Evolutionary conservation across 2,329 filamentous ascomycete species (phyloP).

Genomic region (Aspergillus sp.): DNA sequence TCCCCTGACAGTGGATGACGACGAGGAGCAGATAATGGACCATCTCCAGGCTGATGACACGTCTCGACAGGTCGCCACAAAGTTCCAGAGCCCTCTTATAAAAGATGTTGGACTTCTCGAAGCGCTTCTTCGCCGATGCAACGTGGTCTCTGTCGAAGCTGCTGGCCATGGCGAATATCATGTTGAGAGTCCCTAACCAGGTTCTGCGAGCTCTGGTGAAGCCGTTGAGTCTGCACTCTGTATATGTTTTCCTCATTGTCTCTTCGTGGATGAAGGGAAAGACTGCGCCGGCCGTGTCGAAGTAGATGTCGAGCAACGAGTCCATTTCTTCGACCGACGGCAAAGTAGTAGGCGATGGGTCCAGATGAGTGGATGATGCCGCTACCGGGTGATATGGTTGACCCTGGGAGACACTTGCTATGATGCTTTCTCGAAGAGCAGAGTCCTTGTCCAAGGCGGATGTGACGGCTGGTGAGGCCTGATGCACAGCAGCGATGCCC

Average conservation of each 20-base stretch:
- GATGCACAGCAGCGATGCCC: neutral
- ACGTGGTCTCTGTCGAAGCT: neutral
- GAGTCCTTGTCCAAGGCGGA: neutral
- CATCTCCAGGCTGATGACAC: conserved; percentile 4
- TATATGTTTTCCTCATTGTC: conserved; percentile 4
- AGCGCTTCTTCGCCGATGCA: neutral
- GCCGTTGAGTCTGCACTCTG: neutral
- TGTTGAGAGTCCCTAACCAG: neutral
- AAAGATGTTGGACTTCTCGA: neutral
- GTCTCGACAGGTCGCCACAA: neutral
- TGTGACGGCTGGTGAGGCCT: neutral
- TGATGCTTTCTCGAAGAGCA: neutral
- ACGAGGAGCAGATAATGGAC: conserved; percentile 4
- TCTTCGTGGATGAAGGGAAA: conserved; percentile 4
- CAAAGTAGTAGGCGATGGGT: conserved; percentile 2
- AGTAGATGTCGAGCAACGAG: conserved; percentile 3
- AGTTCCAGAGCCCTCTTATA: neutral
- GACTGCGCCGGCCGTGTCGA: conserved; percentile 1
- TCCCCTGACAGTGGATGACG: conserved; percentile 3
- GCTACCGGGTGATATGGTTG: neutral
- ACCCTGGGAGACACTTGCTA: neutral
- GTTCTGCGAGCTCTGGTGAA: neutral
- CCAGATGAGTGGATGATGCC: conserved; percentile 1
- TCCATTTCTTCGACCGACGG: conserved; percentile 4
- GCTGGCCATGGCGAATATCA: neutral